Evolutionary conservation across 495 filamentous ascomycete species (phyloP).

Genomic region (Penicillium coprophilum): DNA sequence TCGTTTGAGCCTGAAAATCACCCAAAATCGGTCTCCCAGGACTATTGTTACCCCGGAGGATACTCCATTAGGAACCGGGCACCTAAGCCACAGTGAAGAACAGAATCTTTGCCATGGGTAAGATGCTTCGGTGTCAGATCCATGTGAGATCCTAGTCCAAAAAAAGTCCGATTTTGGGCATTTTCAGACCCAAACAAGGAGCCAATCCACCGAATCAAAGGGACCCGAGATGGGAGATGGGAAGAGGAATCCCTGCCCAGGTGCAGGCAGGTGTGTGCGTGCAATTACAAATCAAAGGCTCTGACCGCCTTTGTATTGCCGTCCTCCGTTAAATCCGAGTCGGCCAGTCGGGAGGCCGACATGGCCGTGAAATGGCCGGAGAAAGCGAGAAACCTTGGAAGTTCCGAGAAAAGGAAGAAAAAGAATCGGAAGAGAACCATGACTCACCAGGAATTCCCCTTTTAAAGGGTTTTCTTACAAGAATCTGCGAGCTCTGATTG

Average conservation of each 20-base stretch:
- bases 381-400: conserved; percentile 6
- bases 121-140: no score
- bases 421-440: conserved; percentile 26
- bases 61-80: background rate
- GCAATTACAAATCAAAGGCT: background rate
- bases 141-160: background rate
- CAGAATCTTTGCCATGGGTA: no score
- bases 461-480: conserved; percentile 4
- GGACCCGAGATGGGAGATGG: background rate
- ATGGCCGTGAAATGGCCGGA: conserved; percentile 10
- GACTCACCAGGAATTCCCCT: conserved; percentile 20
- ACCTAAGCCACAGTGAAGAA: background rate
- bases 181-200: conserved; percentile 11
- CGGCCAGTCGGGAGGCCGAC: conserved; percentile 24
- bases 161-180: conserved; percentile 2
- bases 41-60: background rate
- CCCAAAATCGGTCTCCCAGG: conserved; percentile 8
- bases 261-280: background rate
- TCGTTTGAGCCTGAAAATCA: conserved; percentile 15
- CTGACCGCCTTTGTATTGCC: conserved; percentile 3
- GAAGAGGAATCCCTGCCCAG: background rate
- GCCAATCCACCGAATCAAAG: conserved; percentile 4
- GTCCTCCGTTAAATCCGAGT: conserved; percentile 23
- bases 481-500: conserved; percentile 8
- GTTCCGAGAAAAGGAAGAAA: conserved; percentile 26